Base-by-base conservation (phyloP, 352 stramenopile genomes). In the Halophytophthora polymorphica region DNA sequence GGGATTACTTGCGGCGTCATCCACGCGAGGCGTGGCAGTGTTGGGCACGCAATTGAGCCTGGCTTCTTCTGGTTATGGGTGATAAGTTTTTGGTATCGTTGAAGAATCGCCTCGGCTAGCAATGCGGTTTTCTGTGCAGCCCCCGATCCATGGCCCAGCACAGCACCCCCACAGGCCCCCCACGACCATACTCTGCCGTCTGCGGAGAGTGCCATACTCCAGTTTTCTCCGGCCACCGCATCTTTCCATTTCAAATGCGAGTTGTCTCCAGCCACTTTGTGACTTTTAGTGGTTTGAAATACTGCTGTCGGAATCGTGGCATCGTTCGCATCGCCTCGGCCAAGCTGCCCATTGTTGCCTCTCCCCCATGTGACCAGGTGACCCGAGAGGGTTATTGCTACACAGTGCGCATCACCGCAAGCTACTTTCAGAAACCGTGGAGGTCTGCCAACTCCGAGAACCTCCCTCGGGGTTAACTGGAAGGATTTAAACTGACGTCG, bases 371-470 rank as follows among this genome's bases (percentile, higher is more conserved):
- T 79, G n/a, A 80, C 79, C 0, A 95, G 46, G 8, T 70, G 56
- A 4, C 86, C 78, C 21, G 64, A 45, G 15, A 18, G 54, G 3
- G 77, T 82, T 2, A 96, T 44, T 3, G 68, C 83, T 15, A 93
- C 44, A 11, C 83, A 93, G 53, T 97, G 88, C 4, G 77, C 88
- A 41, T 90, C 74, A 2, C 84, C 86, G 44, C 74, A 90, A n/a
- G 58, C 50, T 5, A 95, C 37, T 50, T 82, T 83, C 17, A 23
- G 36, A 18, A 71, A 74, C 52, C 33, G 36, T 7, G 51, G 45
- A 2, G 46, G 29, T 22, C 15, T 28, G 29, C 18, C 33, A 17
- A 61, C 2, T 41, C 13, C 40, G 15, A 35, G 21, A 17, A 70
- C 64, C 31, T 49, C 47, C 50, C 63, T 58, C 25, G 77, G 55